phyloP scores from a whole-genome alignment of 2,329 filamentous ascomycete genomes.

The Coccinonectria pachysandricola region DNA sequence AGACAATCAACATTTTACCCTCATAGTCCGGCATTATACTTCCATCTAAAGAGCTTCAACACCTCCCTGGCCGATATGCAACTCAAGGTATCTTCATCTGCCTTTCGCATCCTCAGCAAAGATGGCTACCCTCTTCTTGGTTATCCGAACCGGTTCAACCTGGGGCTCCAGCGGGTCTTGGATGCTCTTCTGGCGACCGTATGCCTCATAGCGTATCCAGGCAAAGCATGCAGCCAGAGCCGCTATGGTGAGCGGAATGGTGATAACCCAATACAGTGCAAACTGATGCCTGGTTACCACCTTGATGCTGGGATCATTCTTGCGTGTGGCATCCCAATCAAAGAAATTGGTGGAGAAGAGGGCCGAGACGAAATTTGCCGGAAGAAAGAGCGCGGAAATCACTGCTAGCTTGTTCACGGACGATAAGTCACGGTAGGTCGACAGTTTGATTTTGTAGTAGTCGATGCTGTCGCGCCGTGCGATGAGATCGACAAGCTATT shows the following conservation, averaged over 20 bases:
- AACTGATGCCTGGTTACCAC: constrained; percentile 26
- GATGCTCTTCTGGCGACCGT: constrained; percentile 8
- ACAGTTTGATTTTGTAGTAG: constrained; percentile 25
- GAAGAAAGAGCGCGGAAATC: constrained; percentile 33
- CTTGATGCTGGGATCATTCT: constrained; percentile 16
- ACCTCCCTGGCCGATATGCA: constrained; percentile 1
- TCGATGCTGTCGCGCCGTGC: constrained; percentile 26
- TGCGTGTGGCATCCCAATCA: constrained; percentile 20
- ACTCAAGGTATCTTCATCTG: background rate
- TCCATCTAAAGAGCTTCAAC: no score
- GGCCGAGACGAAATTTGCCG: constrained; percentile 31
- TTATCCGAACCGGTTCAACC: constrained; percentile 1
- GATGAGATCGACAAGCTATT: constrained; percentile 28
- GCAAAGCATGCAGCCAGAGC: constrained; percentile 26
- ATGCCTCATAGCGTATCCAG: constrained; percentile 23
- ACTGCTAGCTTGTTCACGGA: constrained; percentile 34
- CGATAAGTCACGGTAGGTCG: constrained; percentile 29
- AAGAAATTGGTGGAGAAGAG: constrained; percentile 29
- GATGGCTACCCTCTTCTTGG: constrained; percentile 2
- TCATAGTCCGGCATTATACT: no score
- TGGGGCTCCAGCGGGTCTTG: no score
- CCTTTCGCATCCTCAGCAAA: background rate
- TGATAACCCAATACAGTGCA: constrained; percentile 30
- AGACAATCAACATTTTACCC: no score
- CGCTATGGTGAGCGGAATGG: constrained; percentile 26